Evolutionary conservation across 2,329 filamentous ascomycete species (phyloP).

Genomic region (Aspergillus sp.): DNA sequence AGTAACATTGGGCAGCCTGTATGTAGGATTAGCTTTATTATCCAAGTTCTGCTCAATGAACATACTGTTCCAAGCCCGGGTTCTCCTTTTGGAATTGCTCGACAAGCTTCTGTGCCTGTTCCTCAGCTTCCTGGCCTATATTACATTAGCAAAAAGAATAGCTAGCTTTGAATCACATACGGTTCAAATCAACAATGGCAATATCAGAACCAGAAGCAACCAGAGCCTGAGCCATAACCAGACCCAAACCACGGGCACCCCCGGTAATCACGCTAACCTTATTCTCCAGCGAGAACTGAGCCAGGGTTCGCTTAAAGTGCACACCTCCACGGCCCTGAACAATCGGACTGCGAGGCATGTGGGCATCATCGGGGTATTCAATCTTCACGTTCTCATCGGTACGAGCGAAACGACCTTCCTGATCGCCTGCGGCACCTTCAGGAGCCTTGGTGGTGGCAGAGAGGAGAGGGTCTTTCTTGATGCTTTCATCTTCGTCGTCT

Average conservation of each 20-base stretch:
- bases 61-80: constrained; percentile 65
- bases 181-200: constrained; percentile 90
- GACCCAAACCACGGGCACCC: constrained; percentile 79
- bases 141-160: constrained; percentile 3
- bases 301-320: constrained; percentile 79
- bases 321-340: constrained; percentile 72
- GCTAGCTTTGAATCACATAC: constrained; percentile 45
- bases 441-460: constrained; percentile 27
- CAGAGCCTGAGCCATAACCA: constrained; percentile 90
- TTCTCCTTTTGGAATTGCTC: constrained; percentile 75
- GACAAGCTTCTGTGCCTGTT: constrained; percentile 69
- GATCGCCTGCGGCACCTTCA: constrained; percentile 26
- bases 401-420: constrained; percentile 68
- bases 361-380: constrained; percentile 69
- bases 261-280: constrained; percentile 83
- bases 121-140: constrained; percentile 74
- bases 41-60: not conserved
- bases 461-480: constrained; percentile 19
- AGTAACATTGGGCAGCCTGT: constrained; percentile 72
- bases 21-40: no score
- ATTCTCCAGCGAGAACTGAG: constrained; percentile 79
- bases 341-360: constrained; percentile 66
- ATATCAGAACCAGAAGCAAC: constrained; percentile 83
- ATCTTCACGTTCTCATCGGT: constrained; percentile 75
- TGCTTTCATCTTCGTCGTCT: constrained; percentile 17